Conservation (phyloP, 495 filamentous ascomycete species). For the Aspergillus carlsbadensis region DNA sequence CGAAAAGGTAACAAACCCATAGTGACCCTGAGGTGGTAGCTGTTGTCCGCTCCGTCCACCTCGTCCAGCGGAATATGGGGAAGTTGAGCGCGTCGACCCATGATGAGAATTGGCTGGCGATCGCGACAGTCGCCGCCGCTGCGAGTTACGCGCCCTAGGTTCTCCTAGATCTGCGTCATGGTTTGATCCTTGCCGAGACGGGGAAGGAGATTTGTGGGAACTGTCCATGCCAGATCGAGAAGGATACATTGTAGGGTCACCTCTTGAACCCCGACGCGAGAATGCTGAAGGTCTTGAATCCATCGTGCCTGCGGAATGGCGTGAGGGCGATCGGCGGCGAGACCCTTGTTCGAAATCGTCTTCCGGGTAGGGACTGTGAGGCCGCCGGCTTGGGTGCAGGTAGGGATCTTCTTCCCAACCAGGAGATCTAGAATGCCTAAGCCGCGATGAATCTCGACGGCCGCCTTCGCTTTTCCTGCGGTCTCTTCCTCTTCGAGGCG, state of each 20-base stretch:
- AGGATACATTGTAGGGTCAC: constrained; percentile 32
- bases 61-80: constrained; percentile 58
- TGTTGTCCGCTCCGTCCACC: constrained; percentile 56
- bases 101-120: constrained; percentile 60
- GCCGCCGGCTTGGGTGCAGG: constrained; percentile 30
- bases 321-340: constrained; percentile 35
- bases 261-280: constrained; percentile 25
- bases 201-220: constrained; percentile 36
- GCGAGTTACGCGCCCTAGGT: constrained; percentile 30
- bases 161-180: constrained; percentile 34
- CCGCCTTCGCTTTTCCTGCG: constrained; percentile 33
- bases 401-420: constrained; percentile 28
- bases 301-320: constrained; percentile 34
- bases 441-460: constrained; percentile 23
- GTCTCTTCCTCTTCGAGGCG: constrained; percentile 36
- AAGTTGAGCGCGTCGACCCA: constrained; percentile 65
- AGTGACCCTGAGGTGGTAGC: constrained; percentile 55
- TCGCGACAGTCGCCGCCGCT: constrained; percentile 30
- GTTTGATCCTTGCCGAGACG: constrained; percentile 35
- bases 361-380: constrained; percentile 27
- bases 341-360: constrained; percentile 31
- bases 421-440: constrained; percentile 33
- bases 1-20: constrained; percentile 50
- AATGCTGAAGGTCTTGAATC: constrained; percentile 31
- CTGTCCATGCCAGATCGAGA: constrained; percentile 27